Conservation (phyloP, 805 yeast genomes). For the Torulaspora gathmanii region DNA sequence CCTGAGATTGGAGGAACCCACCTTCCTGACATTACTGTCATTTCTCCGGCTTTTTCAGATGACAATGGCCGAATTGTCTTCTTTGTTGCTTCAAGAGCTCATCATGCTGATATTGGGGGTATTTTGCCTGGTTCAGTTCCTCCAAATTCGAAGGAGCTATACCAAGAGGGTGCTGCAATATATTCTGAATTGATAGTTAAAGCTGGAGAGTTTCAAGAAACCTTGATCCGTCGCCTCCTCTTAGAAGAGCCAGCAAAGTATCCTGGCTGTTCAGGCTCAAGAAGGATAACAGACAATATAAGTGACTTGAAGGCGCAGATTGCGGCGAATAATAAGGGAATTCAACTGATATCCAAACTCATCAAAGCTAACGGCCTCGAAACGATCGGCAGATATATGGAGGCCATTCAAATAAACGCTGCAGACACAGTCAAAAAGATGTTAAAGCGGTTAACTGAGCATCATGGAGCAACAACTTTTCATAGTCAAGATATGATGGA, state of each 20-base stretch:
- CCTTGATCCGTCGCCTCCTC: conserved; percentile 55
- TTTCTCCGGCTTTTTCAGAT: conserved; percentile 79
- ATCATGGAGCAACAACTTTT: conserved; percentile 39
- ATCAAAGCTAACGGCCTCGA: conserved; percentile 58
- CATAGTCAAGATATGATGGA: conserved; percentile 66
- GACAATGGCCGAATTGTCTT: conserved; percentile 54
- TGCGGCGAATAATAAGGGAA: conserved; percentile 86
- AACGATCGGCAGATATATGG: conserved; percentile 68
- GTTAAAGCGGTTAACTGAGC: conserved; percentile 43
- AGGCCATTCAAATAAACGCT: conserved; percentile 76
- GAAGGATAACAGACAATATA: conserved; percentile 76
- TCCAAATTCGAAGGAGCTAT: conserved; percentile 76
- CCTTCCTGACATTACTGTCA: conserved; percentile 85
- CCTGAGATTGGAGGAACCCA: conserved; percentile 86
- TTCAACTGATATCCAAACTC: conserved; percentile 54
- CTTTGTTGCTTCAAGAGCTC: conserved; percentile 92
- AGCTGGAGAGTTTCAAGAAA: conserved; percentile 72
- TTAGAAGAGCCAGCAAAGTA: conserved; percentile 69
- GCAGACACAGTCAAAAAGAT: conserved; percentile 60
- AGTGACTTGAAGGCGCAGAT: conserved; percentile 82
- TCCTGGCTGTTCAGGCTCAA: conserved; percentile 86
- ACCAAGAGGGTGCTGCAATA: conserved; percentile 90
- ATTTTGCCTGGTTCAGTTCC: conserved; percentile 93
- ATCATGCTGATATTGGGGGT: conserved; percentile 95
- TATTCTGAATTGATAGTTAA: conserved; percentile 69